These are phyloP conservation scores for Geotrichum aggregatum DNA, from an alignment of 1,139 yeast genomes.

Conservation along the genomic window DNA sequence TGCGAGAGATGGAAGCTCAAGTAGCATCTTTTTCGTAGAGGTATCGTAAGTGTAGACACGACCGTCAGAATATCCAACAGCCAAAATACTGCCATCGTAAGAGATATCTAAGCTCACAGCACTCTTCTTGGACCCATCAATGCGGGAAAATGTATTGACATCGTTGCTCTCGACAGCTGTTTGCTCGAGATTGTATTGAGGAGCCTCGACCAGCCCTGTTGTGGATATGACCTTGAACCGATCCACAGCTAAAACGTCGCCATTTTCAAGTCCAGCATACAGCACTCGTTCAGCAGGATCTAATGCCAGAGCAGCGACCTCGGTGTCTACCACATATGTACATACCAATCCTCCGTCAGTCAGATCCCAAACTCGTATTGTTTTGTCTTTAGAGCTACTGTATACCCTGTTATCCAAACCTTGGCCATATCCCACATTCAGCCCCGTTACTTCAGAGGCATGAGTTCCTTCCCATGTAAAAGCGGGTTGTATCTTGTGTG, in stretches of 20 bases:
- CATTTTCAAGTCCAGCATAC: constrained; percentile 66
- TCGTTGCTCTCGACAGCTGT: constrained; percentile 31
- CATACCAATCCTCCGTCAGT: constrained; percentile 46
- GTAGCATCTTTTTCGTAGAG: constrained; percentile 65
- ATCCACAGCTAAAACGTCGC: constrained; percentile 56
- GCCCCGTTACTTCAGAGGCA: constrained; percentile 66
- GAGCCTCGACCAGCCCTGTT: constrained; percentile 48
- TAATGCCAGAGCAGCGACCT: constrained; percentile 56
- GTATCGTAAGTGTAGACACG: constrained; percentile 66
- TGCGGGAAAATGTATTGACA: constrained; percentile 22
- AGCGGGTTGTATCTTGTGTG: constrained; percentile 39
- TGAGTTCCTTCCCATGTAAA: constrained; percentile 61
- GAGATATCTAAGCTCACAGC: constrained; percentile 58
- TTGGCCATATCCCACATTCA: constrained; percentile 50
- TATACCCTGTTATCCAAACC: constrained; percentile 59
- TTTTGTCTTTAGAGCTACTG: constrained; percentile 70
- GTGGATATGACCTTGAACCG: constrained; percentile 49
- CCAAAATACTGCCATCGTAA: constrained; percentile 68
- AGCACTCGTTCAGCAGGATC: constrained; percentile 80
- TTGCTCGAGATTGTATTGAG: constrained; percentile 53
- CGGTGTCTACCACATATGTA: constrained; percentile 62
- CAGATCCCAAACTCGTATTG: constrained; percentile 52
- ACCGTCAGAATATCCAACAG: constrained; percentile 74
- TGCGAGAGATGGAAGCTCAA: constrained; percentile 25
- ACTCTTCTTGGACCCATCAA: constrained; percentile 29